Evolutionary conservation across 1,139 yeast genomes (phyloP).

Genomic region (Arxiozyma heterogenica): DNA sequence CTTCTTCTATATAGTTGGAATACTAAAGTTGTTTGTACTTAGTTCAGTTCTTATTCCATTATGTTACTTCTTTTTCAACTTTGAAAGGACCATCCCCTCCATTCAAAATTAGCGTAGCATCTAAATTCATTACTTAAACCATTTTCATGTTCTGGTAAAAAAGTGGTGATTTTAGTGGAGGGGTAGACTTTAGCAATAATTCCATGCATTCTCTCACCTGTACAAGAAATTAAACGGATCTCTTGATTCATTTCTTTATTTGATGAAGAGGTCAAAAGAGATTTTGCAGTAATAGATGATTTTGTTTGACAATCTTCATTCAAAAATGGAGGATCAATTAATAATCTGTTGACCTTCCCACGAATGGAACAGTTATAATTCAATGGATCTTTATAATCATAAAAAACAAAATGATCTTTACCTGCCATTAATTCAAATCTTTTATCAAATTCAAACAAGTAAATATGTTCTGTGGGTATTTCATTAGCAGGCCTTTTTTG

Average conservation of each 20-base stretch:
- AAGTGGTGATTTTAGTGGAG: conserved; percentile 52
- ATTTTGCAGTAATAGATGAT: conserved; percentile 60
- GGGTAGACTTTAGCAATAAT: conserved; percentile 56
- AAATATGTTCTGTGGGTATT: conserved; percentile 59
- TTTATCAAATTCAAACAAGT: conserved; percentile 67
- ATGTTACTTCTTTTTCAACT: neutral
- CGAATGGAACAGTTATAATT: conserved; percentile 49
- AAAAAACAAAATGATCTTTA: conserved; percentile 52
- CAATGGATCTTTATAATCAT: conserved; percentile 66
- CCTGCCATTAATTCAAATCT: conserved; percentile 71
- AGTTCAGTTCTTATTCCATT: neutral
- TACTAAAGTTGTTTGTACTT: neutral
- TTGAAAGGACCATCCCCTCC: conserved; percentile 40
- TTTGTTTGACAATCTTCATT: conserved; percentile 74
- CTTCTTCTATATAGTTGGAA: neutral
- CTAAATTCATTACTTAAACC: conserved; percentile 83
- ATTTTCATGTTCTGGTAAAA: conserved; percentile 71
- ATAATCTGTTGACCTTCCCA: conserved; percentile 60
- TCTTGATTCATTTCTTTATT: conserved; percentile 35
- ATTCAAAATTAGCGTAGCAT: conserved; percentile 72
- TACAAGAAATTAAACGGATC: conserved; percentile 57
- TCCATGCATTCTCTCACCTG: conserved; percentile 80
- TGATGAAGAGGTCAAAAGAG: conserved; percentile 40
- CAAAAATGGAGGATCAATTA: conserved; percentile 84
- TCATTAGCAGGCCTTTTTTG: conserved; percentile 41